phyloP scores from a whole-genome alignment of 345 rosid species.

The Lepidium sativum region DNA sequence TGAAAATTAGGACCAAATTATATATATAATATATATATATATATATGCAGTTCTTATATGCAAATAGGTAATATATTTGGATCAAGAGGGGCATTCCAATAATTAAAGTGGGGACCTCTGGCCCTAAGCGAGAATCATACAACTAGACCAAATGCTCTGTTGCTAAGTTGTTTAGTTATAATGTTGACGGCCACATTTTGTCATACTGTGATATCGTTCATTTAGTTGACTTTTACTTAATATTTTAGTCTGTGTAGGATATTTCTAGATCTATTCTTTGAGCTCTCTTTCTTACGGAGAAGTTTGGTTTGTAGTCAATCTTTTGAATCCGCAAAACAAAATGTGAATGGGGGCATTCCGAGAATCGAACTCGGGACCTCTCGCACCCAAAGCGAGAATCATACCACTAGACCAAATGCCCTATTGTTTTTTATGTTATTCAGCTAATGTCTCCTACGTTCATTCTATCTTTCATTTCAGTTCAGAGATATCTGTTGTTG shows the following conservation, averaged over 20 bases:
- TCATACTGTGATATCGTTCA: neutral
- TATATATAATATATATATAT: no score
- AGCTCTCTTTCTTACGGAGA: neutral
- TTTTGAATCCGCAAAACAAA: neutral
- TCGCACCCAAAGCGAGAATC: slow-evolving; percentile 31
- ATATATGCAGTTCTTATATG: no score
- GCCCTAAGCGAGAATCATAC: slow-evolving; percentile 85
- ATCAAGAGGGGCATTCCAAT: slow-evolving; percentile 42
- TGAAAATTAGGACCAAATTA: no score
- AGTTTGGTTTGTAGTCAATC: no score
- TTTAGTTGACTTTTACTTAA: neutral
- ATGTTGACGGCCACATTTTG: neutral
- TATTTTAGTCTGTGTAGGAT: neutral
- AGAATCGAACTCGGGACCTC: slow-evolving; percentile 29
- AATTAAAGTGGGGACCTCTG: slow-evolving; percentile 75
- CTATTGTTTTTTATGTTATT: neutral
- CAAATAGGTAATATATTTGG: no score
- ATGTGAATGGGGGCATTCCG: slow-evolving; percentile 9
- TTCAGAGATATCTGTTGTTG: no score
- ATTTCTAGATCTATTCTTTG: neutral
- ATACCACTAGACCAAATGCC: slow-evolving; percentile 34
- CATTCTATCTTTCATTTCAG: no score
- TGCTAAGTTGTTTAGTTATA: neutral
- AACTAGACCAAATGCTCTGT: slow-evolving; percentile 70
- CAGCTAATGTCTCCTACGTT: no score